These are phyloP conservation scores for Puccinia triticina DNA, from an alignment of 1,284 basidiomycete species.

Conservation along the genomic window DNA sequence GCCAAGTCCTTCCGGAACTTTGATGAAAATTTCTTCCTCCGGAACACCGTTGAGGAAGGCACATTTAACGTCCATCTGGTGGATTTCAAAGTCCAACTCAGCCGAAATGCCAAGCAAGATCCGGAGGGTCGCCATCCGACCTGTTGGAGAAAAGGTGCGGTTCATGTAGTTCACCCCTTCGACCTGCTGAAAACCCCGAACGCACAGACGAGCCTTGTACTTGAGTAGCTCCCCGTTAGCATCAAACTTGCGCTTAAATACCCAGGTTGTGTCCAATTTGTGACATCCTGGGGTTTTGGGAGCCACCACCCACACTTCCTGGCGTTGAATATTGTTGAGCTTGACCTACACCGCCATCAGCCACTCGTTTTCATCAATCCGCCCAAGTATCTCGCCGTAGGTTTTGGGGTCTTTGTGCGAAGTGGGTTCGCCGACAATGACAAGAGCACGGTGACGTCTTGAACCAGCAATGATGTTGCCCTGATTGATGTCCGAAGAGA, in stretches of 20 bases:
- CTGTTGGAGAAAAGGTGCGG: not conserved
- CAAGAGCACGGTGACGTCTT: no score
- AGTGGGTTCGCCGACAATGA: no score
- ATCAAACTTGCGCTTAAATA: not conserved
- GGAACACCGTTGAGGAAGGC: not conserved
- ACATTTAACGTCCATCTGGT: not conserved
- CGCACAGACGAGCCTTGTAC: slow-evolving; percentile 13
- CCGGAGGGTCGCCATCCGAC: not conserved
- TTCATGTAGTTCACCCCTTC: slow-evolving; percentile 4
- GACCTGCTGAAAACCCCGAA: not conserved
- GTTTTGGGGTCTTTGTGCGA: no score
- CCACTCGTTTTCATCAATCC: no score
- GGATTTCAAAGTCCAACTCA: not conserved
- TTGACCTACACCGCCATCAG: no score
- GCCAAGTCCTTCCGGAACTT: not conserved
- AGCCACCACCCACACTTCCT: no score
- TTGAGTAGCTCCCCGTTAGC: not conserved
- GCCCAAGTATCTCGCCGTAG: no score
- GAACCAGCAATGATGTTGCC: no score
- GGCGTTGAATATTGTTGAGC: no score
- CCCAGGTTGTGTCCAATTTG: slow-evolving; percentile 4
- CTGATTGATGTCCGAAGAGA: no score
- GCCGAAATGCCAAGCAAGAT: not conserved
- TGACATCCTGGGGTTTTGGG: no score
- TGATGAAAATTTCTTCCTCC: not conserved